These are phyloP conservation scores for Melampsora americana DNA, from an alignment of 1,284 basidiomycete genomes.

Conservation along the genomic window DNA sequence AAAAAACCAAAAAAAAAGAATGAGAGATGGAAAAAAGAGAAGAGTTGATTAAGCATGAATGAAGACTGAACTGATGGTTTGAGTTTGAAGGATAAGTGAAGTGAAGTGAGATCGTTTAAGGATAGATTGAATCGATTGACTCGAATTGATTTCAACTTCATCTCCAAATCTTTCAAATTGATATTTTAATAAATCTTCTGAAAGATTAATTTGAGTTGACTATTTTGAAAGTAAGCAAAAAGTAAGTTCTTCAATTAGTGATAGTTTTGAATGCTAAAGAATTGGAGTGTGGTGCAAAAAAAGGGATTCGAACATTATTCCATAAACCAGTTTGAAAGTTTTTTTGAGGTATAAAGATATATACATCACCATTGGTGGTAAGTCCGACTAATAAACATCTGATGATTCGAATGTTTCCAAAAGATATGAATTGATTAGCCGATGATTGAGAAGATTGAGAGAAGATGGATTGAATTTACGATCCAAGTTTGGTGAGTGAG, in stretches of 20 bases:
- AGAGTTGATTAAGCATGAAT: no score
- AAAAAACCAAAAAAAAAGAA: background rate
- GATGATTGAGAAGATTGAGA: no score
- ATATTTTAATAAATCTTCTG: slow-evolving; percentile 22
- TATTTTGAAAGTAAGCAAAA: background rate
- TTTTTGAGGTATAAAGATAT: slow-evolving; percentile 5
- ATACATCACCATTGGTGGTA: slow-evolving; percentile 36
- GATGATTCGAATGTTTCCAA: no score
- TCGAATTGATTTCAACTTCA: slow-evolving; percentile 7
- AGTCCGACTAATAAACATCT: slow-evolving; percentile 23
- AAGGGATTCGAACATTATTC: slow-evolving; percentile 30
- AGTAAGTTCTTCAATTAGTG: background rate
- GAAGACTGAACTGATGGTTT: slow-evolving; percentile 39
- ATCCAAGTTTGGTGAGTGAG: slow-evolving; percentile 21
- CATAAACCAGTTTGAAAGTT: slow-evolving; percentile 28
- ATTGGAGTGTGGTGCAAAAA: no score
- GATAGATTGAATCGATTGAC: background rate
- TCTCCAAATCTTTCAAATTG: background rate
- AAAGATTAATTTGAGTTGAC: slow-evolving; percentile 14
- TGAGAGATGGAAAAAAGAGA: background rate
- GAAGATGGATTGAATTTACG: no score
- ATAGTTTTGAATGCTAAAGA: no score
- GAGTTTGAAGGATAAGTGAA: slow-evolving; percentile 12
- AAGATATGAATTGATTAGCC: no score
- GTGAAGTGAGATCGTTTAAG: slow-evolving; percentile 22